Base-by-base conservation (phyloP, 208 protist species). In the Leptomonas pyrrhocoris region DNA sequence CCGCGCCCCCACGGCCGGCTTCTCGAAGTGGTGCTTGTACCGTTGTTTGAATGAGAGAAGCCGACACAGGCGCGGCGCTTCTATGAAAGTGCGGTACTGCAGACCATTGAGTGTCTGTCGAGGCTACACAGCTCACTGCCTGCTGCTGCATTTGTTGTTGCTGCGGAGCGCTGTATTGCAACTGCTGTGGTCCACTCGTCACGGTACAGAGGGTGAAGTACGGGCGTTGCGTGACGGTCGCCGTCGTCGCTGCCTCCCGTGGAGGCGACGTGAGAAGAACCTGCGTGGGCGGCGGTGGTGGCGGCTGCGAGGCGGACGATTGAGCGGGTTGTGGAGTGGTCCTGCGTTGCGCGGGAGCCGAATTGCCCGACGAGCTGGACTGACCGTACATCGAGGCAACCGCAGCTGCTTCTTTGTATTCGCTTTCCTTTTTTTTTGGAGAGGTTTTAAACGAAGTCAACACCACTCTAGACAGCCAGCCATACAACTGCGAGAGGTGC, bases 361-460 rank as follows among this genome's bases (percentile, higher is more conserved):
- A 16, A 45, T 60, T 60, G 12, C 16, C 43, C 3, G 55, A 16
- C 23, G 55, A 27, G 23, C 43, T 60, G 21, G 45, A 48, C 9
- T 46, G 30, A 2, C 36, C 55, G 55, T 60, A 60, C 55, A 60
- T 60, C 34, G 55, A 45, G 45, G 55, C 36, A 2, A 21, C 8
- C 13, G 21, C 9, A n/a, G 13, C 43, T 19, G 11, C 43, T n/a
- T 48, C 18, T 48, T 19, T n/a, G 43, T 12, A 3, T 48, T 48
- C 18, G 9, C 9, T 42, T 6, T 13, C 38, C 38, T 42, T 13
- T 42, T 53, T 30, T 53, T 31, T 53, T 23, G n/a, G n/a, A n/a
- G n/a, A n/a, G n/a, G 38, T 42, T 42, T 42, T 42, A 7, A 48
- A 48, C 3, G 7, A 38, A 38, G 34, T 38, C 7, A 12, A 38